Base-by-base conservation (phyloP, 2,329 filamentous ascomycete species). In the Exophiala sp. region DNA sequence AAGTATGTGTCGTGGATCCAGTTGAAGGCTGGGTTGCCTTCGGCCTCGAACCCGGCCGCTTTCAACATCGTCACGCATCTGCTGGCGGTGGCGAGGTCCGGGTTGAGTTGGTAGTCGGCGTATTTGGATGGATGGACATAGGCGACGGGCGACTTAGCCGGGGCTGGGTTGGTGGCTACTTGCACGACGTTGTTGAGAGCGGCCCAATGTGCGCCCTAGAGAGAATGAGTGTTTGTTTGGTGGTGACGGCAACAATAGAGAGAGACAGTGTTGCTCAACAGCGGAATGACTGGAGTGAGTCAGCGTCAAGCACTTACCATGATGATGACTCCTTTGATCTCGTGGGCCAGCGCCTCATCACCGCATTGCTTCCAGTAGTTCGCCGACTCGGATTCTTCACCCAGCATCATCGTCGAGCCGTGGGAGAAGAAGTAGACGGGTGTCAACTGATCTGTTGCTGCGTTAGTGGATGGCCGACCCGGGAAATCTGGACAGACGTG, bases 1-100 rank as follows among this genome's bases (percentile, higher is more conserved):
- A 86, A 73, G 61, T 80, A 86, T 0, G 80, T 83, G 64, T 86
- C 83, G 68, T 86, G 82, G 62, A 86, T 85, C 82, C 82, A 86
- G 61, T 85, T 78, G 56, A 86, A 86, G 0, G 62, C 70, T 0
- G 71, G 59, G 60, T 85, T 81, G 1, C 64, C 67, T 2, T 65
- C 62, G 1, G 73, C 78, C 27, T 78, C 69, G 65, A 85, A 77
- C 7, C 81, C 80, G 1, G 72, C 70, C 1, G 63, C 61, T 3
- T 65, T 57, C 1, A 85, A 70, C 44, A 79, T 66, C 0, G 65
- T 57, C 39, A 82, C 70, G 60, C 76, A 77, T 7, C 68, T 67
- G 14, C 74, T 64, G 0, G 72, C 74, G 8, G 72, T 79, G 3
- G 66, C 60, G 1, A 85, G 67, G 63, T 86, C 82, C 0, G 82